Percentiles rank a stretch among this genome's conserved stretches.
Conservation (phyloP, 371 early-diverging fungal genomes). For the Parasitella parasitica region DNA sequence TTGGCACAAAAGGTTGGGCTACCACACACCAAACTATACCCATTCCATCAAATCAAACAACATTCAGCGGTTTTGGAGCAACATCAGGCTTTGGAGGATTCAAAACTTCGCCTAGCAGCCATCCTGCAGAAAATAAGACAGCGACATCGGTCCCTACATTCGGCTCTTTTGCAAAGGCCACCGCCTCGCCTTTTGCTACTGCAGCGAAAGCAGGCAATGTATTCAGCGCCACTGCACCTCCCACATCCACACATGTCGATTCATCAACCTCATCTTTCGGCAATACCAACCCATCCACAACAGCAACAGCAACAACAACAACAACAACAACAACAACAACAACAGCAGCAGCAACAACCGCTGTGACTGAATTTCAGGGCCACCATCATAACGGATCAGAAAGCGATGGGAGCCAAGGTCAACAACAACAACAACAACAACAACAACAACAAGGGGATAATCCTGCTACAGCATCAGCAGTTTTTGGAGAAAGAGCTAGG, state of each 20-base stretch:
- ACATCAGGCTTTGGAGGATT: slow-evolving; percentile 24
- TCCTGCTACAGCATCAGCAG: background rate
- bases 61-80: slow-evolving; percentile 34
- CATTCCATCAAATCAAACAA: slow-evolving; percentile 25
- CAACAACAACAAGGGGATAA: too few relatives aligned
- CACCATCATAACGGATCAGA: background rate
- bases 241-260: background rate
- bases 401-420: background rate
- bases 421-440: too few relatives aligned
- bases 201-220: slow-evolving; percentile 33
- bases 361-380: background rate
- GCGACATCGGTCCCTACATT: slow-evolving; percentile 23
- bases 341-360: background rate
- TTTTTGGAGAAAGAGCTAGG: slow-evolving; percentile 30
- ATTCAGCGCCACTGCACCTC: slow-evolving; percentile 5
- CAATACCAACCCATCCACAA: too few relatives aligned
- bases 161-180: slow-evolving; percentile 42
- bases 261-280: background rate
- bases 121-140: background rate
- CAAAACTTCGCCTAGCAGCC: background rate
- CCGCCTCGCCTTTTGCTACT: slow-evolving; percentile 41
- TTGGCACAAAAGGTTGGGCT: slow-evolving; percentile 47
- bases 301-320: background rate
- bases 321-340: background rate
- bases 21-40: slow-evolving; percentile 32